Base-by-base conservation (phyloP, 2,329 filamentous ascomycete species). In the Alternaria triticina region DNA sequence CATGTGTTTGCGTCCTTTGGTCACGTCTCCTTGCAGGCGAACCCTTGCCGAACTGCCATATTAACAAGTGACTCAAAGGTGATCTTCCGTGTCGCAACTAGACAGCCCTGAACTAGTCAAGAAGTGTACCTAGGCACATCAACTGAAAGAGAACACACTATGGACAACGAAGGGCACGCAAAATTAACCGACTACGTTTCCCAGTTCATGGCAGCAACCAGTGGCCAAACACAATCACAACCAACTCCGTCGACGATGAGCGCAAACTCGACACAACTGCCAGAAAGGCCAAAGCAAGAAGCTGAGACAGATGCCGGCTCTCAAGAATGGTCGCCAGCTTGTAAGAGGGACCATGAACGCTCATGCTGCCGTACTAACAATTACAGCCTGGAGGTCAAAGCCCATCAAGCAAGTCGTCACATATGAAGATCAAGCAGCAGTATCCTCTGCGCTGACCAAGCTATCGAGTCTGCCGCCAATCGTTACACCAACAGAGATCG, bases 401-500 rank as follows among this genome's bases (percentile, higher is more conserved):
- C 91, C 91, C 44, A 91, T 94, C 80, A 92, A 92, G 79, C 92
- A 96, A 80, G 84, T 87, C 12, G 90, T 93, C 27, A 82, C 86
- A 36, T 95, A 95, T 77, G 85, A 88, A 4, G 88, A 94, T 73
- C 78, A 84, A 44, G 77, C 81, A 13, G 86, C 86, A 22, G 85
- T 94, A 43, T 80, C 85, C 55, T 85, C 85, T 50, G 88, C 91
- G 13, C 82, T 89, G 49, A 79, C 82, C 2, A 90, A 93, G 79
- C 89, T 96, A 40, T 81, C 86, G 51, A 85, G 85, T 27, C 84
- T 96, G 9, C 92, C 93, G 7, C 92, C 92, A 23, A 87, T 96
- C 52, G 93, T 96, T 28, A 92, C 92, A 60, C 90, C 92, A 5
- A 86, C 86, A 52, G 93, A 96, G 80, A 97, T 99, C 75, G 85